A percentile compares a stretch with the other conserved stretches of the same genome.
Conservation (phyloP, 2,329 filamentous ascomycete genomes). For the Botrytis galanthina region DNA sequence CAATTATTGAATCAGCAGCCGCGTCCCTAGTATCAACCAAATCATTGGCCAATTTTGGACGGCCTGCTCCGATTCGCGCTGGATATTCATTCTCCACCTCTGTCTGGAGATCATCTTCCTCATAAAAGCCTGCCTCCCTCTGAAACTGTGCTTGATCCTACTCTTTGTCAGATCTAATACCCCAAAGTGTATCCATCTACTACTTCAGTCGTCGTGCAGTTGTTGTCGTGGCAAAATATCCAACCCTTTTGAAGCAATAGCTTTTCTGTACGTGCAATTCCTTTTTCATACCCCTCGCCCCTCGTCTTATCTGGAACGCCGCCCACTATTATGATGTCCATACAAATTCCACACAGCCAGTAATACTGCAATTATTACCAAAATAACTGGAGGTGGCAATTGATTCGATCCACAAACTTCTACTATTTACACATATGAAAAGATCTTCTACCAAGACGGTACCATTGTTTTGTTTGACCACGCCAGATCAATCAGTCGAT, state of each 20-base stretch:
- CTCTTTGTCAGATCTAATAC: background rate
- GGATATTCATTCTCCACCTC: constrained; percentile 9
- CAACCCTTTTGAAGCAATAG: background rate
- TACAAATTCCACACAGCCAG: background rate
- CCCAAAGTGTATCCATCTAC: background rate
- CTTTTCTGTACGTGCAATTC: constrained; percentile 12
- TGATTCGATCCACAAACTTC: constrained; percentile 1
- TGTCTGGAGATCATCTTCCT: background rate
- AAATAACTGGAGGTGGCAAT: constrained; percentile 17
- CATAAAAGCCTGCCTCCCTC: constrained; percentile 6
- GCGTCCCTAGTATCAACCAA: background rate
- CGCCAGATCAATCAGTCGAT: background rate
- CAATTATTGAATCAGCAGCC: background rate
- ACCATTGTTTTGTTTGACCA: background rate
- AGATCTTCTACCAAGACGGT: background rate
- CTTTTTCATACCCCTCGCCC: background rate
- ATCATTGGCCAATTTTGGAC: background rate
- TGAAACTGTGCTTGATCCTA: background rate
- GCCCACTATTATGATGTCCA: constrained; percentile 9
- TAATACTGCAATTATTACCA: constrained; percentile 14
- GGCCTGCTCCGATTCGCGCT: constrained; percentile 11
- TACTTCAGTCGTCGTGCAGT: background rate
- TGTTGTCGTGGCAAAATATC: background rate
- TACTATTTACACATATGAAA: background rate
- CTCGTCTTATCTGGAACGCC: constrained; percentile 17